Evolutionary conservation across 192 early-diverging fungal species (phyloP).

Genomic region (Backusella westeae): DNA sequence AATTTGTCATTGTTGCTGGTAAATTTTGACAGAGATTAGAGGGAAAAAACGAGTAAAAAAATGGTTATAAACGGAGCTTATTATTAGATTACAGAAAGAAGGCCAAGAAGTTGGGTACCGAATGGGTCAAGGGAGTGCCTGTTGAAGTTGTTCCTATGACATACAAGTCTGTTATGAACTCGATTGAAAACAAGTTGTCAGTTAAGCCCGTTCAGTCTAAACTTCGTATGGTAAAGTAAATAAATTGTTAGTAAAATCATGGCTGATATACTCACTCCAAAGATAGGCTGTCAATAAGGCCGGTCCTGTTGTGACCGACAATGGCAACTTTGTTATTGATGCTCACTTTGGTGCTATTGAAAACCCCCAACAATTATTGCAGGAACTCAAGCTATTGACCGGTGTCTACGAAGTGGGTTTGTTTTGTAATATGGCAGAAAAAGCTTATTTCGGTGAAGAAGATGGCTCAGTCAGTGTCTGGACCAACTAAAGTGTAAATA

Average conservation of each 20-base stretch:
- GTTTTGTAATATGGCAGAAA: slow-evolving; percentile 80
- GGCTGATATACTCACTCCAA: neutral
- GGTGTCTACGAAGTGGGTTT: slow-evolving; percentile 91
- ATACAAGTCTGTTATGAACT: slow-evolving; percentile 63
- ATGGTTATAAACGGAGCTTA: neutral
- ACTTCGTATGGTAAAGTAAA: slow-evolving; percentile 67
- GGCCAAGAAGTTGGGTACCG: slow-evolving; percentile 63
- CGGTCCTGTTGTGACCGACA: slow-evolving; percentile 92
- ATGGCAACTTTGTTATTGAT: slow-evolving; percentile 92
- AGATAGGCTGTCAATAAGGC: slow-evolving; percentile 62
- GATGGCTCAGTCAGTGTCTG: slow-evolving; percentile 66
- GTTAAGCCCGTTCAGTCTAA: slow-evolving; percentile 50
- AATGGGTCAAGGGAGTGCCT: slow-evolving; percentile 90
- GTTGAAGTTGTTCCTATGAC: slow-evolving; percentile 89
- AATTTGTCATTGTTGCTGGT: slow-evolving; percentile 83
- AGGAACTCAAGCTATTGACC: slow-evolving; percentile 65
- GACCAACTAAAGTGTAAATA: slow-evolving; percentile 10
- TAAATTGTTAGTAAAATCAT: neutral
- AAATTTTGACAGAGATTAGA: neutral
- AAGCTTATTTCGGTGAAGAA: slow-evolving; percentile 83
- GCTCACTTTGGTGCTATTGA: slow-evolving; percentile 76
- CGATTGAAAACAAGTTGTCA: slow-evolving; percentile 34
- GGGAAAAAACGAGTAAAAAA: neutral
- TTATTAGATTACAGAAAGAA: slow-evolving; percentile 70
- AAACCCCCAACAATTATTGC: slow-evolving; percentile 41